Percentiles rank a stretch among this genome's conserved stretches.
phyloP scores from a whole-genome alignment of 257 asterid genomes.

The Primulina eburnea region DNA sequence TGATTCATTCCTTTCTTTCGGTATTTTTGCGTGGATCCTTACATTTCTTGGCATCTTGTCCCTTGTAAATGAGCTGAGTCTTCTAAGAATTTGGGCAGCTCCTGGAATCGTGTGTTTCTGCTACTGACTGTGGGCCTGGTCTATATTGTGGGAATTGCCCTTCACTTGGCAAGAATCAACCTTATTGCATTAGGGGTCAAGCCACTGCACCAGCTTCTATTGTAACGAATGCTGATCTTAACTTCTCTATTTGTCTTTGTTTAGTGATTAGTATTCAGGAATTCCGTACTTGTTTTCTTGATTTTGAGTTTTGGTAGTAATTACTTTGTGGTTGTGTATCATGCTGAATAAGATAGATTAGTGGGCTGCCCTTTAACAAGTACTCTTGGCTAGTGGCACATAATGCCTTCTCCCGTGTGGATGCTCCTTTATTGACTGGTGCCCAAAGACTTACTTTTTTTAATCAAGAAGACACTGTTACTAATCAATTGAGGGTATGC shows the following conservation, averaged over 20 bases:
- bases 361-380: constrained; percentile 90
- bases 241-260: neutral
- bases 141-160: constrained; percentile 93
- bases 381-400: constrained; percentile 95
- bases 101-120: constrained; percentile 62
- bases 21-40: constrained; percentile 31
- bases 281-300: neutral
- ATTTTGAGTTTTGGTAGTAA: constrained; percentile 5
- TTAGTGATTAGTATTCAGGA: neutral
- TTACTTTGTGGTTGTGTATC: constrained; percentile 16
- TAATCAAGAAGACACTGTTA: constrained; percentile 90
- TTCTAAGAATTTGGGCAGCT: constrained; percentile 44
- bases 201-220: constrained; percentile 67
- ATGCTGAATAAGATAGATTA: constrained; percentile 38
- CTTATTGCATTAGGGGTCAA: constrained; percentile 87
- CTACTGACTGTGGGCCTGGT: constrained; percentile 73
- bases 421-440: constrained; percentile 76
- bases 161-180: constrained; percentile 62
- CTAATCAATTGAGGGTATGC: constrained; percentile 81
- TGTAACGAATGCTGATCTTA: constrained; percentile 35
- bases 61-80: constrained; percentile 30
- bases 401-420: constrained; percentile 86
- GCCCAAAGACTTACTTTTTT: constrained; percentile 80
- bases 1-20: neutral
- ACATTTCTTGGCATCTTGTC: constrained; percentile 8